Evolutionary conservation across 1,284 basidiomycete species (phyloP), one percentile per base, ranked within the genome.

Genomic region (Sanghuangporus weigelae): DNA sequence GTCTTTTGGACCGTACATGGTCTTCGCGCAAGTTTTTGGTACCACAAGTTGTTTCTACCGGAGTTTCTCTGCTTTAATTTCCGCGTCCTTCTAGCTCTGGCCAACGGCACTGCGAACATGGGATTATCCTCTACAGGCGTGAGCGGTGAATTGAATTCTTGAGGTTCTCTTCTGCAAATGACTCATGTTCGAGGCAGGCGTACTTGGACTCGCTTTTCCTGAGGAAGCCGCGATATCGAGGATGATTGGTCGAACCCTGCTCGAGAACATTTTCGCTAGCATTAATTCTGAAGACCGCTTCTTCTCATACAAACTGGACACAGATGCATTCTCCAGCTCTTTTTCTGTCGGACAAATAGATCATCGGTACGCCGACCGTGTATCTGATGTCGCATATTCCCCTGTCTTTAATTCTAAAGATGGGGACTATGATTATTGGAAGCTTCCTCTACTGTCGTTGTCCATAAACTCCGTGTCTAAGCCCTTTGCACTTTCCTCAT

Each of bases 361-460:
- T 68, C 63, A 76, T 10, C 67, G 69, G 3, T 72, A 78, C 57
- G 71, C 74, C 2, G 75, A 76, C 60, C 73, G 75, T 36, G 72
- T 73, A 4, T 68, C 69, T 2, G 73, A 73, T 26, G 70, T 84
- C 50, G 68, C 73, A 2, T 77, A 76, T 63, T 78, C 75, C 8
- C 73, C 79, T 57, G 81, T 85, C 44, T 78, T 78, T 62, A 71
- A 73, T 56, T 73, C 78, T 31, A 70, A 74, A 39, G 70, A 70
- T 10, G 69, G 70, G 57, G 69, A 69, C 0, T 83, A 81, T 64
- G 82, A 85, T 68, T 85, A 81, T 69, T 86, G 84, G 85, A 86
- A 86, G 67, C 69, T 85, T 7, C 78, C 81, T 2, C 70, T 85
- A 48, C 74, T 74, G 31, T 72, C 73, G 36, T 66, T 86, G 58